Evolutionary conservation across 2,329 filamentous ascomycete genomes (phyloP), one percentile per base, ranked within the genome.

Genomic region (Nemania sp.): DNA sequence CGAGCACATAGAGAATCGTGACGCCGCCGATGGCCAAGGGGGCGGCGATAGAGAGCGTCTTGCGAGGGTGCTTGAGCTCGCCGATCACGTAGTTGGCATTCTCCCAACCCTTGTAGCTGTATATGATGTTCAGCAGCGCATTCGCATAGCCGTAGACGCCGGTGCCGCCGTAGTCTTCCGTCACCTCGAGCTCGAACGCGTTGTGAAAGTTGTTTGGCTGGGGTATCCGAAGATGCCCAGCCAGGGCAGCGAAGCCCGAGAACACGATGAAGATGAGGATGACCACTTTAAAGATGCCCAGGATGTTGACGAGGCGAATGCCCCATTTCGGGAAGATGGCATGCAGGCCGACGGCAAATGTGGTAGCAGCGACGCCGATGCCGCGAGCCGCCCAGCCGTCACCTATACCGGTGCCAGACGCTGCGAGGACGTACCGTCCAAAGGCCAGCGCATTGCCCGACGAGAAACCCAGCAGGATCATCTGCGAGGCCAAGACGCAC

Each of bases 101-200:
- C 67, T 86, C 83, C 85, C 84, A 88, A 3, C 85, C 85, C 65
- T 83, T 84, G 75, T 86, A 87, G 13, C 81, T 84, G 74, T 87
- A 86, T 15, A 87, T 77, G 56, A 87, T 82, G 29, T 81, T 81
- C 3, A 87, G 75, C 11, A 87, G 75, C 0, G 85, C 84, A 3
- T 82, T 85, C 2, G 82, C 81, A 68, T 86, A 86, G 1, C 81
- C 79, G 29, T 81, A 81, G 0, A 78, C 79, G 3, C 81, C 79
- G 2, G 80, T 80, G 2, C 78, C 78, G 13, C 81, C 76, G 55
- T 81, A 82, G 0, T 77, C 75, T 4, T 79, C 72, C 0, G 77
- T 78, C 0, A 73, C 69, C 58, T 79, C 77, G 50, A 80, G 76
- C 12, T 67, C 68, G 66, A 87, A 87, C 0, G 83, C 80, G 52